Evolutionary conservation across 805 yeast species (phyloP), one percentile per base, ranked within the genome.

Genomic region (Saccharomycopsis selenospora): DNA sequence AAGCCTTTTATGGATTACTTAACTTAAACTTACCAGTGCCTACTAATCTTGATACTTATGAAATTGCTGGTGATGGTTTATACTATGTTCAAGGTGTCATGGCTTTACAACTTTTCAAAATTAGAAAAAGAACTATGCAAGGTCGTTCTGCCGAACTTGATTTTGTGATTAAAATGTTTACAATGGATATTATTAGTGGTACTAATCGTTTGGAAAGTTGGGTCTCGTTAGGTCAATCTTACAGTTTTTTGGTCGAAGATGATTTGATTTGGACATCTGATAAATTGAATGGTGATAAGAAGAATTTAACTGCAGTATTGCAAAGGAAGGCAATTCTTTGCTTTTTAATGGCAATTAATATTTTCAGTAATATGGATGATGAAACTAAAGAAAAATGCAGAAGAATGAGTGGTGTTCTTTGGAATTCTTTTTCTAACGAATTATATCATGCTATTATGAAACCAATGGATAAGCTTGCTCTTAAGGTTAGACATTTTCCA

Each of bases 261-360:
- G 96, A 87, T 54, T 65, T 93, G 48, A 79, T 86, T n/a, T 88
- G 96, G 95, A 85, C 91, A 1, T 80, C 95, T 0, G 96, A 90
- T 57, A 85, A 85, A 58, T 65, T 88, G 30, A 81, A 81, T 45
- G 70, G 75, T 0, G 93, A 84, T 4, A 72, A 80, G 52, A 82
- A 82, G 57, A 65, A 66, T 3, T 61, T 66, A 0, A 82, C 88
- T 0, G 87, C 89, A 0, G 64, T 72, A 4, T 59, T 76, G 2
- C 96, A 88, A 61, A 72, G 83, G 50, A 82, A 75, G 57, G 72
- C 95, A 0, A 62, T 91, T 1, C 56, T 88, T 2, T 82, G 95
- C 52, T 88, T 82, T 56, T 60, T 81, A 20, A 82, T 84, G 85
- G 89, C 95, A 0, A 65, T 80, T 17, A 80, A 76, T 56, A 56